Evolutionary conservation across 148 eudicot species (phyloP), one percentile per base, ranked within the genome.

Genomic region (Dysphania ambrosioides): DNA sequence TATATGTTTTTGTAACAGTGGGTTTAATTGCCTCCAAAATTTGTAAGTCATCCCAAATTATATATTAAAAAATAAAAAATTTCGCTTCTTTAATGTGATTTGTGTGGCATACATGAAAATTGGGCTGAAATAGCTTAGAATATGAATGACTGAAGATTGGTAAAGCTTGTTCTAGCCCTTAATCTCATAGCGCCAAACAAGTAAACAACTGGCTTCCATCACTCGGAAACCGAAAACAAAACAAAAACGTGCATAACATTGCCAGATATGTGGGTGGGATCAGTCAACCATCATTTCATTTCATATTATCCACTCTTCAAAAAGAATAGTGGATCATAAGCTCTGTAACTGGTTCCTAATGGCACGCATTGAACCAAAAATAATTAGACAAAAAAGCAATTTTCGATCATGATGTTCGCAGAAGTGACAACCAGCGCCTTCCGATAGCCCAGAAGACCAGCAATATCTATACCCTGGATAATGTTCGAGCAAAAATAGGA

Each of bases 361-460:
- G 9, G 13, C 0, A 10, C 16, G 4, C 6, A 61, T 12, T 1
- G 41, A 13, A 16, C 66, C n/a, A 31, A 56, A 21, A 6, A 21
- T 5, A 58, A 11, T 29, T 29, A 68, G 73, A 44, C 5, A 27
- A n/a, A n/a, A n/a, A n/a, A n/a, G 42, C 30, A 11, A 60, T 42
- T 59, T n/a, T 18, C n/a, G 26, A 77, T 34, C 34, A 77, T 19
- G 51, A 12, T 36, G n/a, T 38, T 34, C 61, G 57, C 34, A 26
- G 26, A 18, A 21, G 21, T 51, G 41, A 67, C 65, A 79, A 35
- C 68, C 70, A 68, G 64, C 59, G 3, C 53, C 42, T 26, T 68
- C 11, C 31, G 27, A 36, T 31, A 38, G 30, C 49, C 75, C 32
- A 36, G 27, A 18, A 55, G 59, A 42, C 40, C 18, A 71, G 19